These are phyloP conservation scores for Hyphodiscus hymeniophilus DNA, from an alignment of 495 filamentous ascomycete genomes.

Conservation along the genomic window DNA sequence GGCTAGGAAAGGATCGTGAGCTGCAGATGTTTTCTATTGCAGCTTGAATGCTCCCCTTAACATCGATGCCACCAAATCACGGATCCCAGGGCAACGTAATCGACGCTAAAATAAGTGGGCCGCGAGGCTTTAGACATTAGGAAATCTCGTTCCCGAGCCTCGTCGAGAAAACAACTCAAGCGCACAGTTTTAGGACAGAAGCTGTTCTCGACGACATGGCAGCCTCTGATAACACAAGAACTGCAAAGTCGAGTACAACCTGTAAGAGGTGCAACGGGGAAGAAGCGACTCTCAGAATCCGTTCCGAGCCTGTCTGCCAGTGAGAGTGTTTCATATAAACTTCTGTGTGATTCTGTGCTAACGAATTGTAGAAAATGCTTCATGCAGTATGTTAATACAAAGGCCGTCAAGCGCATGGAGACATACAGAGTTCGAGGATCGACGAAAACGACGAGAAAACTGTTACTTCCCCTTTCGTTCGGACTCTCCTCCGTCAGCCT, in stretches of 20 bases:
- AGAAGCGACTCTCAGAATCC: conserved; percentile 28
- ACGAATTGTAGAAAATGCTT: conserved; percentile 59
- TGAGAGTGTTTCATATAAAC: conserved; percentile 15
- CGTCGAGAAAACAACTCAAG: background rate
- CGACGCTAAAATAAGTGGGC: background rate
- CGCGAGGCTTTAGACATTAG: background rate
- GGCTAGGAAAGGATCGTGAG: background rate
- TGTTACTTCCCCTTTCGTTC: conserved; percentile 75
- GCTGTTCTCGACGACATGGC: background rate
- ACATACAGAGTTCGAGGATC: conserved; percentile 39
- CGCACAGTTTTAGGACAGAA: background rate
- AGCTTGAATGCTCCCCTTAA: background rate
- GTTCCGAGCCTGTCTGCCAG: conserved; percentile 32
- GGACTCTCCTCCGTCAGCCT: conserved; percentile 76
- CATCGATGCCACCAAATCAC: background rate
- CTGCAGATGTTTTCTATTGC: background rate
- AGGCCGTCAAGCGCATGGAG: conserved; percentile 73
- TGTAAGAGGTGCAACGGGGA: conserved; percentile 33
- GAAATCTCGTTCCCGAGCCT: background rate
- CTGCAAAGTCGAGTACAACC: background rate
- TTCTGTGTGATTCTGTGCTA: conserved; percentile 8
- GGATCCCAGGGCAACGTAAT: background rate
- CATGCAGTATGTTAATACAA: conserved; percentile 60
- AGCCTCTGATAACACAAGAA: background rate
- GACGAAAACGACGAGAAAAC: conserved; percentile 34